Evolutionary conservation across 2,329 filamentous ascomycete species (phyloP), one percentile per base, ranked within the genome.

Genomic region (Colletotrichum tropicicola): DNA sequence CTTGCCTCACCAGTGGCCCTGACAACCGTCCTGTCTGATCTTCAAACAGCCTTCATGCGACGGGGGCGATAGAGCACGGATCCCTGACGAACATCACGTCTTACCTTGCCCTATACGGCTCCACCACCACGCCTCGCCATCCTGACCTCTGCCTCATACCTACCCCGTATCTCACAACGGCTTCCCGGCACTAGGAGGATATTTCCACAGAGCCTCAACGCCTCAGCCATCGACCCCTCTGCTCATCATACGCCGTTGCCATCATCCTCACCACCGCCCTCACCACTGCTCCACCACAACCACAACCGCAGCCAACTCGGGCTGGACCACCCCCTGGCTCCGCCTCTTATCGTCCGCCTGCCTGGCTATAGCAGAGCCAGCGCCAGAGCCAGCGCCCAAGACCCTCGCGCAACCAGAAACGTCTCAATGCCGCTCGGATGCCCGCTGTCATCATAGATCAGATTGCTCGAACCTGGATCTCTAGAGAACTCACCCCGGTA

Each of bases 381-480:
- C 32, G n/a, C 32, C 32, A 35, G 32, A 35, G 32, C 9, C 13
- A 43, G 19, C 8, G 10, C 47, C 45, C 63, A 64, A 57, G 19
- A 63, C 59, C 52, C 21, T 57, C 45, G 39, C 45, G 19, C 59
- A 68, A 67, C 59, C 68, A 58, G 70, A 75, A 71, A 74, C 73
- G 75, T 67, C 70, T 76, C 72, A 72, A 82, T 83, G 79, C 77
- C 80, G 83, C 78, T 80, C 83, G 81, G 77, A 86, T 87, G 85
- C 84, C 79, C 73, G 78, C 82, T 77, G 79, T 80, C 75, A 78
- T 79, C 71, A 82, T 83, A 84, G 81, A 85, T 80, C 80, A 78
- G 77, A 83, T 82, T 71, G 75, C 75, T 71, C 80, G 80, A 78
- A 81, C 79, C 68, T 84, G 82, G 82, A 81, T 81, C 73, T 79